Evolutionary conservation across 1,139 yeast genomes (phyloP).

Genomic region (Suhomyces taliae): DNA sequence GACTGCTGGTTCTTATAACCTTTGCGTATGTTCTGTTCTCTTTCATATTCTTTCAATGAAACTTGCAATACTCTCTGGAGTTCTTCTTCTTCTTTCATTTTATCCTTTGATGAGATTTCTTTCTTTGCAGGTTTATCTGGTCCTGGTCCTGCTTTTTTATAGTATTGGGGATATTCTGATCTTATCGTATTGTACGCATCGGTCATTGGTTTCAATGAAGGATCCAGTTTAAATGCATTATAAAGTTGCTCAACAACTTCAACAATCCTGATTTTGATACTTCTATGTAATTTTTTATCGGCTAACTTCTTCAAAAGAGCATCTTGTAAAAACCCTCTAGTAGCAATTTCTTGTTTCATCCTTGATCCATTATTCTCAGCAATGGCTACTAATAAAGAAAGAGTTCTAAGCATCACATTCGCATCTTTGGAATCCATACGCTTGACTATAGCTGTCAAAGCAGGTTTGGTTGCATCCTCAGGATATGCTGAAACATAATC

Average conservation of each 20-base stretch:
- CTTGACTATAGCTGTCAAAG: constrained; percentile 50
- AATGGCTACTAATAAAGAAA: constrained; percentile 70
- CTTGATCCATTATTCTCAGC: constrained; percentile 95
- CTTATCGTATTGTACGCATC: constrained; percentile 55
- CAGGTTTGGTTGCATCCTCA: constrained; percentile 54
- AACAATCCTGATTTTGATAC: constrained; percentile 65
- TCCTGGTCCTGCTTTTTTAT: constrained; percentile 27
- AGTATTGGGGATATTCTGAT: constrained; percentile 44
- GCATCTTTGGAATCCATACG: constrained; percentile 69
- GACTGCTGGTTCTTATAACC: constrained; percentile 33
- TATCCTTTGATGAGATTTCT: constrained; percentile 48
- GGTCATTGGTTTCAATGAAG: constrained; percentile 68
- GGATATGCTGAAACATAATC: constrained; percentile 77
- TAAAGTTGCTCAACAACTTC: constrained; percentile 69
- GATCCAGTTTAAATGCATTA: constrained; percentile 62
- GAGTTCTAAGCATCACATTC: constrained; percentile 71
- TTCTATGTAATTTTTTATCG: constrained; percentile 59
- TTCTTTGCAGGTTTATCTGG: constrained; percentile 67
- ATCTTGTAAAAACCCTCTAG: constrained; percentile 60
- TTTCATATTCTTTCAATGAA: constrained; percentile 67
- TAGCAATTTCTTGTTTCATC: constrained; percentile 78
- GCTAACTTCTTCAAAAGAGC: constrained; percentile 54
- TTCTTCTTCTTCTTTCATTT: constrained; percentile 73
- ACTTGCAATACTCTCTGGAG: constrained; percentile 73
- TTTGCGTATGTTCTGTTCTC: constrained; percentile 35